Evolutionary conservation across 2,329 filamentous ascomycete genomes (phyloP), one percentile per base, ranked within the genome.

Genomic region (Claviceps citrina): DNA sequence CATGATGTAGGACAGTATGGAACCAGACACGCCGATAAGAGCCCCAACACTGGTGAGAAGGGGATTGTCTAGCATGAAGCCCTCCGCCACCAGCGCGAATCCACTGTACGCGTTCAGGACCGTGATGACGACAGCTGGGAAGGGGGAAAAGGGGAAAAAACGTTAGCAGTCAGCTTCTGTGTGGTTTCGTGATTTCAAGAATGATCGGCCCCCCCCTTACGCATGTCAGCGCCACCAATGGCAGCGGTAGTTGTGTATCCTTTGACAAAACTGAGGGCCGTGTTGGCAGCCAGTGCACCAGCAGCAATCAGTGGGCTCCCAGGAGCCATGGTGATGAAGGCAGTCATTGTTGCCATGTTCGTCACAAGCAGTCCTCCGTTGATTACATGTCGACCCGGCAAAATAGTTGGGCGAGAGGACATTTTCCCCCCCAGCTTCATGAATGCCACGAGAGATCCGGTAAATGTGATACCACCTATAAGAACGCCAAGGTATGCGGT

Each of bases 201-300:
- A 10, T 4, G 2, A 8, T 20, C 16, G 7, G 7, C 6, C n/a
- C 5, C 8, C 15, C 2, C 56, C 55, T 52, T 62, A 60, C 75
- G 85, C 85, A 93, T 93, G 53, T 94, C 86, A 10, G 85, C 85
- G n/a, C 85, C 86, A 18, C 86, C 86, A 52, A 94, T 93, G 0
- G 84, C 84, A 2, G 85, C 73, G 0, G 86, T 93, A 0, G 85
- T 93, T 0, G 85, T 93, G 54, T 76, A 93, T 7, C 86, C 86
- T 57, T 93, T 89, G 45, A 81, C 63, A 57, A 93, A 93, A 44
- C 81, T 87, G 19, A 94, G 64, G 0, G 73, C 64, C 0, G 85
- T 78, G 54, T 83, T 93, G 31, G 81, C 81, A 20, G 78, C 75
- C 1, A 93, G 64, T 34, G 83, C 86, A 1, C 75, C 76, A 1